Conservation (phyloP, 75 land plant species). For the Larix kaempferi region DNA sequence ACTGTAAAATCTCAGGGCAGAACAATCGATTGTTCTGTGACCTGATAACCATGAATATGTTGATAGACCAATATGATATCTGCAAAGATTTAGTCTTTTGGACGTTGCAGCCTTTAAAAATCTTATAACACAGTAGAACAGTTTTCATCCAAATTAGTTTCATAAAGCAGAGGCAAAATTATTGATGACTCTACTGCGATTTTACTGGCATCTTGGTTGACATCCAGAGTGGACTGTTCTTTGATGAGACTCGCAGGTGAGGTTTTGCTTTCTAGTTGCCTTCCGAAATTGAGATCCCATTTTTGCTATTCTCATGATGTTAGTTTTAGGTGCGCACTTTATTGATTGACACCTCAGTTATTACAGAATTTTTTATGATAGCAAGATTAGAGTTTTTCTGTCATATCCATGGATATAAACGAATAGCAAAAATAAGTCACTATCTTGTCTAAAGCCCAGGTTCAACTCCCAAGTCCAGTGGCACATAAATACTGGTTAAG, state of each 20-base stretch:
- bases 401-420: not conserved
- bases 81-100: no score
- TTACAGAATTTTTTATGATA: not conserved
- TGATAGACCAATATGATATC: no score
- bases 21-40: no score
- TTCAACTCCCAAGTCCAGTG: not conserved
- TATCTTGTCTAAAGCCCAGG: not conserved
- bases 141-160: no score
- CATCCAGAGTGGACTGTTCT: not conserved
- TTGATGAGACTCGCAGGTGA: not conserved
- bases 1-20: no score
- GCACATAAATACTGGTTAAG: no score
- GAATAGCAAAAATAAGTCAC: not conserved
- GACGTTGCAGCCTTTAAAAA: no score
- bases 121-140: no score
- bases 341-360: not conserved
- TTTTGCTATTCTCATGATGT: not conserved
- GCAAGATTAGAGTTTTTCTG: not conserved
- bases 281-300: not conserved
- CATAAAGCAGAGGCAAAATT: no score
- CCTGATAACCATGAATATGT: no score
- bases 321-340: not conserved
- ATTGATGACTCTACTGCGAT: not conserved
- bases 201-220: not conserved
- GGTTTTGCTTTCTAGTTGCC: no score